These are phyloP conservation scores for Acacia melanoxylon DNA, from an alignment of 306 rosid genomes.

Conservation along the genomic window DNA sequence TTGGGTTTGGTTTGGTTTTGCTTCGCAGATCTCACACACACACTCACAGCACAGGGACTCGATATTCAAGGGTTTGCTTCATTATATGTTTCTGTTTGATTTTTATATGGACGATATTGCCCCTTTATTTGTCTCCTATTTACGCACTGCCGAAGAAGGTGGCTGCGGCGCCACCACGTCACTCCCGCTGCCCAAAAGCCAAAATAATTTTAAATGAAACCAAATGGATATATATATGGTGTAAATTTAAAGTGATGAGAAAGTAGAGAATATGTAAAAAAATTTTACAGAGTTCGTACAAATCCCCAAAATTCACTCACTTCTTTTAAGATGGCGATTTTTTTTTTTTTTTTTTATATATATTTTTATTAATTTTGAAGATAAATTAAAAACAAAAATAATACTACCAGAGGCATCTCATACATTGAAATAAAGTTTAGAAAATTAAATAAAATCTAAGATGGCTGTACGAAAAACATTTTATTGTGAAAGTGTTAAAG, in stretches of 20 bases:
- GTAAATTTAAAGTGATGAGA: no score
- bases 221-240: no score
- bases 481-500: neutral
- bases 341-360: no score
- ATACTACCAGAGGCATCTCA: neutral
- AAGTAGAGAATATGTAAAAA: neutral
- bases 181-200: slow-evolving; percentile 24
- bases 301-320: neutral
- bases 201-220: neutral
- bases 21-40: slow-evolving; percentile 70
- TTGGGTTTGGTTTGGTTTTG: neutral
- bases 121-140: slow-evolving; percentile 35
- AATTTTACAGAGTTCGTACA: neutral
- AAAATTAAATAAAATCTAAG: no score
- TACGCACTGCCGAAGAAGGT: slow-evolving; percentile 18
- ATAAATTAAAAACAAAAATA: neutral
- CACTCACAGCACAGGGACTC: slow-evolving; percentile 43
- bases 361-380: neutral
- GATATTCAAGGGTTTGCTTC: slow-evolving; percentile 65
- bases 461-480: no score
- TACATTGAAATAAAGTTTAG: no score
- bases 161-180: slow-evolving; percentile 38
- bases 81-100: slow-evolving; percentile 40
- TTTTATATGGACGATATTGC: slow-evolving; percentile 20
- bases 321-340: neutral